A percentile compares a stretch with the other conserved stretches of the same genome.
These are phyloP conservation scores for Podospora appendiculata DNA, from an alignment of 495 filamentous ascomycete genomes.

Conservation along the genomic window DNA sequence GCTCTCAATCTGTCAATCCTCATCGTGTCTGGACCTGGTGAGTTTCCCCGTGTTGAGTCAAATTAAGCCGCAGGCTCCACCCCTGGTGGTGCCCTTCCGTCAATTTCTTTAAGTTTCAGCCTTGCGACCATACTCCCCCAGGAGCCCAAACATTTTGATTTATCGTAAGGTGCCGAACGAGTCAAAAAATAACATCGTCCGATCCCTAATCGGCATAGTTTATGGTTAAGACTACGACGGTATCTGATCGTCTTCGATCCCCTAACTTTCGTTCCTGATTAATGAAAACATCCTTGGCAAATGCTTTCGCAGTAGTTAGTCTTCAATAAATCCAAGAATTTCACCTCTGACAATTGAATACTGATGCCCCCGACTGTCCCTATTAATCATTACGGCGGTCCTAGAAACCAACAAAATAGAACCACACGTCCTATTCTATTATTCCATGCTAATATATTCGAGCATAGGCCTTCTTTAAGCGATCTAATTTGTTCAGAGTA, in stretches of 20 bases:
- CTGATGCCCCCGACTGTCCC: background rate
- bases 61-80: slow-evolving; percentile 62
- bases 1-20: slow-evolving; percentile 60
- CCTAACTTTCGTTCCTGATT: slow-evolving; percentile 71
- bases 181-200: slow-evolving; percentile 63
- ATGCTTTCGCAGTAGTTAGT: slow-evolving; percentile 47
- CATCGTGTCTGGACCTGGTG: slow-evolving; percentile 60
- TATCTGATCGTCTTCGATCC: slow-evolving; percentile 72
- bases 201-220: slow-evolving; percentile 69
- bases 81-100: slow-evolving; percentile 30
- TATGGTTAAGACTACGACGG: slow-evolving; percentile 71
- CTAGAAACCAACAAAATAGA: background rate
- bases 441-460: slow-evolving; percentile 70
- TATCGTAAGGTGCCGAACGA: slow-evolving; percentile 61
- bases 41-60: slow-evolving; percentile 63
- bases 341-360: slow-evolving; percentile 52
- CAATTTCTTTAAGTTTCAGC: slow-evolving; percentile 67
- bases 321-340: slow-evolving; percentile 68
- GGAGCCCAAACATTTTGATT: slow-evolving; percentile 72
- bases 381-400: background rate
- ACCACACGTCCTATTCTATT: slow-evolving; percentile 43
- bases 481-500: slow-evolving; percentile 68
- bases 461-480: slow-evolving; percentile 68
- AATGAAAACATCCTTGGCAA: slow-evolving; percentile 70
- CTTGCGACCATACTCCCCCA: slow-evolving; percentile 68